phyloP scores from a whole-genome alignment of 257 asterid genomes.

The Rhazya stricta region DNA sequence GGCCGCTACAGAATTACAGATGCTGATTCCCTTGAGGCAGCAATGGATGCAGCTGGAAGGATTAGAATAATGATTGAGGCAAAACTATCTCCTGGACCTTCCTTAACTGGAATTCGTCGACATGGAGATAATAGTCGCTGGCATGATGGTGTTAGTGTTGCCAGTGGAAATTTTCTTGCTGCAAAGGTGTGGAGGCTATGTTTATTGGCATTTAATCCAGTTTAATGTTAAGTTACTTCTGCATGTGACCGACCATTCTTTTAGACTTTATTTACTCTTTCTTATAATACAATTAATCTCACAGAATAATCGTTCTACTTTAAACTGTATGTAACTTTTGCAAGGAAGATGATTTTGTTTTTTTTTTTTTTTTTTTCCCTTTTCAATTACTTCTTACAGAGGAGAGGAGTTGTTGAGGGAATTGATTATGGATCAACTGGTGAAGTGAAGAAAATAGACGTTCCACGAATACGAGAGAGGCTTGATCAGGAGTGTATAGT shows the following conservation, averaged over 20 bases:
- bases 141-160: conserved; percentile 78
- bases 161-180: conserved; percentile 81
- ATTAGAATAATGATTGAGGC: conserved; percentile 77
- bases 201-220: neutral
- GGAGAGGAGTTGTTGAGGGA: conserved; percentile 91
- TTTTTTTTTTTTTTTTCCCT: too few species aligned
- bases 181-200: conserved; percentile 58
- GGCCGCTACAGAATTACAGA: conserved; percentile 96
- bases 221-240: neutral
- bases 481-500: conserved; percentile 72
- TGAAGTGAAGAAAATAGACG: conserved; percentile 93
- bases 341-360: conserved; percentile 1
- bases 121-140: conserved; percentile 80
- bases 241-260: neutral
- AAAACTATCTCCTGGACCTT: conserved; percentile 91
- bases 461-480: conserved; percentile 72
- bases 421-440: conserved; percentile 82
- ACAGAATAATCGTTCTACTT: neutral
- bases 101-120: conserved; percentile 73
- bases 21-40: conserved; percentile 76
- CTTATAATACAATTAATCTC: neutral
- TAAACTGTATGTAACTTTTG: neutral
- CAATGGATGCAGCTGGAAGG: conserved; percentile 86
- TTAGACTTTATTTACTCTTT: neutral
- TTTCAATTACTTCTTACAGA: conserved; percentile 36